Conservation (phyloP, 257 asterid genomes). For the Verbena officinalis region DNA sequence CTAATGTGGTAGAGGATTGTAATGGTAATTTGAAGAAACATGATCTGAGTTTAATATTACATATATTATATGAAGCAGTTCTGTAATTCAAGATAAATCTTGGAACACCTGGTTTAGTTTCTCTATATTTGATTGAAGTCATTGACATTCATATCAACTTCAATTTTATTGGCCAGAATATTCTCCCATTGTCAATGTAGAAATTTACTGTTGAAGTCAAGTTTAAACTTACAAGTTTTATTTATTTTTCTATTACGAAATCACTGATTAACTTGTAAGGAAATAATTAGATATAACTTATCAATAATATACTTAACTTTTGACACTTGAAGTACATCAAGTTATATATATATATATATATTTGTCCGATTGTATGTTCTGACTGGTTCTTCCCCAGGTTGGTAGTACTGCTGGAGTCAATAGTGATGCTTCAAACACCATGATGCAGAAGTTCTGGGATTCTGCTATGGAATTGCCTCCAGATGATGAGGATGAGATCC, state of each 20-base stretch:
- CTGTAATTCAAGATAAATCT: conserved; percentile 5
- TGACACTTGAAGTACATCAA: conserved; percentile 8
- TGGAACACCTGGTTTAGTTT: not conserved
- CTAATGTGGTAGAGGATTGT: not conserved
- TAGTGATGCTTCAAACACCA: conserved; percentile 67
- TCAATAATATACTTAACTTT: not conserved
- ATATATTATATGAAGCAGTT: not conserved
- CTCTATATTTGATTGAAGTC: not conserved
- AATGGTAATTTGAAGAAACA: not conserved
- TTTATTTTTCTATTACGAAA: not conserved
- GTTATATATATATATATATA: conserved; percentile 9
- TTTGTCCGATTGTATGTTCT: conserved; percentile 20
- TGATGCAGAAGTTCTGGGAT: conserved; percentile 99
- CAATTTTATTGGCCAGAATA: not conserved
- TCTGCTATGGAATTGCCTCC: conserved; percentile 91
- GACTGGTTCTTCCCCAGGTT: conserved; percentile 53
- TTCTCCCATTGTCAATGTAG: not conserved
- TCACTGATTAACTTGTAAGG: not conserved
- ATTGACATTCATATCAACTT: conserved; percentile 10
- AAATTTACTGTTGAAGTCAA: not conserved
- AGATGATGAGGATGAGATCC: conserved; percentile 79
- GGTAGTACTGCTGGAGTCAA: conserved; percentile 74
- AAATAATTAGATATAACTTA: conserved; percentile 15
- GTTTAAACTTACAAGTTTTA: not conserved
- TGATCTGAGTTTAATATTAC: not conserved